Conservation (phyloP, 768 basidiomycete species). For the Kwoniella bestiolae region DNA sequence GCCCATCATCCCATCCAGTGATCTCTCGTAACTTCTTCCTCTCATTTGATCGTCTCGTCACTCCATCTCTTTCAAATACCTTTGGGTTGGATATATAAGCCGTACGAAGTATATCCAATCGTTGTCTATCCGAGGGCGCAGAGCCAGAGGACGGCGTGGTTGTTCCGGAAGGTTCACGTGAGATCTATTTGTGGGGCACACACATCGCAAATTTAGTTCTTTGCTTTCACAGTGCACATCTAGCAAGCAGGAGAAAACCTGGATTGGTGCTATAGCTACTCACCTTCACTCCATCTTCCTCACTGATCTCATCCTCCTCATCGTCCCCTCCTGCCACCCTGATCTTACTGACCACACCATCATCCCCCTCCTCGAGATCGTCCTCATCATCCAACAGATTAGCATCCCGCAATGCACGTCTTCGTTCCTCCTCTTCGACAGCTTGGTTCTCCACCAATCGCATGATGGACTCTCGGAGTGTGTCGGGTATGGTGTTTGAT, state of each 20-base stretch:
- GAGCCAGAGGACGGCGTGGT: slow-evolving; percentile 6
- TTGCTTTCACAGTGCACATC: not conserved
- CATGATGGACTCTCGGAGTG: slow-evolving; percentile 83
- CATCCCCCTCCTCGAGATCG: slow-evolving; percentile 31
- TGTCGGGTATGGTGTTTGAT: slow-evolving; percentile 62
- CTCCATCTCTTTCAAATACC: slow-evolving; percentile 75
- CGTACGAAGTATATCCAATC: slow-evolving; percentile 18
- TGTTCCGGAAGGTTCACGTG: slow-evolving; percentile 8
- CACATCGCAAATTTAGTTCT: not conserved
- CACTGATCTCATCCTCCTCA: slow-evolving; percentile 35
- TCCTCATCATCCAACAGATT: slow-evolving; percentile 24
- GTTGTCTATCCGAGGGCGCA: slow-evolving; percentile 23
- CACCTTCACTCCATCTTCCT: slow-evolving; percentile 36
- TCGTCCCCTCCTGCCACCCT: slow-evolving; percentile 50
- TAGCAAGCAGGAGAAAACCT: not conserved
- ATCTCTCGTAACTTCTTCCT: slow-evolving; percentile 69
- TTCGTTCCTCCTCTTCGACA: slow-evolving; percentile 63
- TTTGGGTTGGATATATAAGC: slow-evolving; percentile 76
- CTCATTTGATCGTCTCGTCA: slow-evolving; percentile 71
- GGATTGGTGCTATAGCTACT: slow-evolving; percentile 3
- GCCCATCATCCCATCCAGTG: slow-evolving; percentile 75
- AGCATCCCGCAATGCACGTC: slow-evolving; percentile 52
- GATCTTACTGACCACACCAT: slow-evolving; percentile 18
- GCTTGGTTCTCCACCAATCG: slow-evolving; percentile 75
- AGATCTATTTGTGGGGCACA: slow-evolving; percentile 7